Percentiles rank a stretch among this genome's conserved stretches.
phyloP scores from a whole-genome alignment of 2,329 filamentous ascomycete species.

The Scedosporium boydii region DNA sequence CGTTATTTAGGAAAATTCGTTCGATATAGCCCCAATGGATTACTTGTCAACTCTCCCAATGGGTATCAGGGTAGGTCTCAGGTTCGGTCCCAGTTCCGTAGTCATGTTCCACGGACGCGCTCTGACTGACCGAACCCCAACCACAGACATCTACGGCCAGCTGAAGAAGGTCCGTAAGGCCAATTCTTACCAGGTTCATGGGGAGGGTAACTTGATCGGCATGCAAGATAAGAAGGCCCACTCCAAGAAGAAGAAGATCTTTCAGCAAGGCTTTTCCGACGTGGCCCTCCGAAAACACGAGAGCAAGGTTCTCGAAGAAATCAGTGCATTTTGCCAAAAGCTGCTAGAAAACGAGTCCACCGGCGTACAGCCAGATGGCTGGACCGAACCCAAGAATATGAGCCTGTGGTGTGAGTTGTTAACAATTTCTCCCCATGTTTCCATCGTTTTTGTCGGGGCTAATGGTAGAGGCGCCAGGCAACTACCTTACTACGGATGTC shows the following conservation, averaged over 20 bases:
- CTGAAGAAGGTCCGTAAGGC: conserved; percentile 9
- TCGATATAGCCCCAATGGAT: conserved; percentile 18
- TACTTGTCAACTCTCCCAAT: conserved; percentile 6
- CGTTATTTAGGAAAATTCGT: conserved; percentile 8
- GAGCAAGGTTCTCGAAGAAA: not conserved
- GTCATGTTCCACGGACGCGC: not conserved
- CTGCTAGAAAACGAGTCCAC: not conserved
- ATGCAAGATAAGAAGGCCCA: not conserved
- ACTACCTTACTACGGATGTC: conserved; percentile 7
- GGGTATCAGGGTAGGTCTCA: conserved; percentile 4
- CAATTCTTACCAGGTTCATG: conserved; percentile 6
- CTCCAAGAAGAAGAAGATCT: not conserved
- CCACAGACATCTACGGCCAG: conserved; percentile 4
- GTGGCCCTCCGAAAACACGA: not conserved
- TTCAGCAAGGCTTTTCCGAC: conserved; percentile 1
- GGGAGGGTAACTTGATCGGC: not conserved
- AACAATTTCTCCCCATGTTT: not conserved
- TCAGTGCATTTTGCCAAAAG: not conserved
- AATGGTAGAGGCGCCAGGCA: conserved; percentile 3
- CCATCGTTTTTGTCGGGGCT: not conserved
- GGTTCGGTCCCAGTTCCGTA: accelerated
- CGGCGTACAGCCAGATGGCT: not conserved
- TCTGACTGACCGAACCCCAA: not conserved
- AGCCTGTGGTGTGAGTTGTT: conserved; percentile 4
- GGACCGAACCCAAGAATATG: not conserved